Evolutionary conservation across 78 protist species (phyloP).

Genomic region (Emiliania huxleyi): DNA sequence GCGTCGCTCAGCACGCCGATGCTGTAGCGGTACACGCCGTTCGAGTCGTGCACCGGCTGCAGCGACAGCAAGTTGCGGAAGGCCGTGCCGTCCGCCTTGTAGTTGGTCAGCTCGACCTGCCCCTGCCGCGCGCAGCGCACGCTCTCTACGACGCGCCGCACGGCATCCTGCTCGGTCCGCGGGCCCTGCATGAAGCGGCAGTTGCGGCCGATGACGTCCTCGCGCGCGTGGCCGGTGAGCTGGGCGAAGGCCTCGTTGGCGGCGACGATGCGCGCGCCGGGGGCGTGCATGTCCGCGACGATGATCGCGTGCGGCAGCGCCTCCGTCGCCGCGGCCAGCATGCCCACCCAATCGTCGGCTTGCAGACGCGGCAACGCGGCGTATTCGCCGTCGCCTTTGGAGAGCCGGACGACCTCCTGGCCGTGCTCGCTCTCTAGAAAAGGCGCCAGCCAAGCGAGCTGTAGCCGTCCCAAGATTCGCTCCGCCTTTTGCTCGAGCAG

Average conservation of each 20-base stretch:
- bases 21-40: not conserved
- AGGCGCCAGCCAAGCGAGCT: not conserved
- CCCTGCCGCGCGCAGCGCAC: not conserved
- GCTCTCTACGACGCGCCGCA: not conserved
- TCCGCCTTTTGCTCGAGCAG: not conserved
- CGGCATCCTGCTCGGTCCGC: not conserved
- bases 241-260: not conserved
- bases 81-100: not conserved
- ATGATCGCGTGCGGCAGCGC: not conserved
- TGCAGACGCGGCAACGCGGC: not conserved
- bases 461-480: not conserved
- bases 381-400: not conserved
- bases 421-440: not conserved
- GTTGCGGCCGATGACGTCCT: not conserved
- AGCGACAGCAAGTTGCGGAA: not conserved
- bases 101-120: not conserved
- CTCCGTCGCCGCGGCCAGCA: not conserved
- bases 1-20: not conserved
- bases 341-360: not conserved
- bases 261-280: not conserved
- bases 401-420: no score
- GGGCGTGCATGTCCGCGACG: not conserved
- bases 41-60: not conserved
- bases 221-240: not conserved
- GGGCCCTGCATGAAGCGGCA: constrained; percentile 36